Evolutionary conservation across 2,329 filamentous ascomycete genomes (phyloP).

Genomic region (Fusarium foetens): DNA sequence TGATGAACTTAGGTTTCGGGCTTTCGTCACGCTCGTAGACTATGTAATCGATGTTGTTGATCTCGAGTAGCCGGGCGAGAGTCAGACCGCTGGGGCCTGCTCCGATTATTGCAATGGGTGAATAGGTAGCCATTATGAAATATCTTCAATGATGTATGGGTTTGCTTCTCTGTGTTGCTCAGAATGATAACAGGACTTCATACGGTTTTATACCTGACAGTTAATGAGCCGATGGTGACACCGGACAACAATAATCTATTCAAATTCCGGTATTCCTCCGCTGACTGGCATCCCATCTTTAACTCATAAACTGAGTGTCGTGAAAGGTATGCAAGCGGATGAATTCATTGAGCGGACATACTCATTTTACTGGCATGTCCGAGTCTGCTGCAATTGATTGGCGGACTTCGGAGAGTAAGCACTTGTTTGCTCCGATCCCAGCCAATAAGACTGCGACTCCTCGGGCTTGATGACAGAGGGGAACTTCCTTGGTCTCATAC

Average conservation of each 20-base stretch:
- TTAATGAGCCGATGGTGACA: not conserved
- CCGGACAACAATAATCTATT: not conserved
- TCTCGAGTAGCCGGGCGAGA: constrained; percentile 61
- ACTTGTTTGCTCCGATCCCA: not conserved
- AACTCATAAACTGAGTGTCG: not conserved
- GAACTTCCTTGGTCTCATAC: not conserved
- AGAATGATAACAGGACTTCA: too few species aligned
- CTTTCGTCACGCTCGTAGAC: constrained; percentile 56
- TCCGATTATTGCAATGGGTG: constrained; percentile 58
- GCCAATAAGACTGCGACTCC: not conserved
- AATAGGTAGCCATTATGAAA: too few species aligned
- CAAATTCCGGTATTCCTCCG: not conserved
- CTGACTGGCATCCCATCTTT: not conserved
- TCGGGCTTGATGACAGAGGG: not conserved
- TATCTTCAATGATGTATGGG: too few species aligned
- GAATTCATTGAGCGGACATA: not conserved
- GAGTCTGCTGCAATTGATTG: not conserved
- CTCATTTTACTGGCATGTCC: not conserved
- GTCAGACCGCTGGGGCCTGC: constrained; percentile 53
- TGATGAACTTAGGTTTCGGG: constrained; percentile 46
- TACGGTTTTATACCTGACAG: not conserved
- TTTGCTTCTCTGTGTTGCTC: not conserved
- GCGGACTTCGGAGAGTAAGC: not conserved
- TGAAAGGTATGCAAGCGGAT: not conserved
- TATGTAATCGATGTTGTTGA: constrained; percentile 54